Conservation (phyloP, 2,329 filamentous ascomycete genomes). For the Tolypocladium capitatum region DNA sequence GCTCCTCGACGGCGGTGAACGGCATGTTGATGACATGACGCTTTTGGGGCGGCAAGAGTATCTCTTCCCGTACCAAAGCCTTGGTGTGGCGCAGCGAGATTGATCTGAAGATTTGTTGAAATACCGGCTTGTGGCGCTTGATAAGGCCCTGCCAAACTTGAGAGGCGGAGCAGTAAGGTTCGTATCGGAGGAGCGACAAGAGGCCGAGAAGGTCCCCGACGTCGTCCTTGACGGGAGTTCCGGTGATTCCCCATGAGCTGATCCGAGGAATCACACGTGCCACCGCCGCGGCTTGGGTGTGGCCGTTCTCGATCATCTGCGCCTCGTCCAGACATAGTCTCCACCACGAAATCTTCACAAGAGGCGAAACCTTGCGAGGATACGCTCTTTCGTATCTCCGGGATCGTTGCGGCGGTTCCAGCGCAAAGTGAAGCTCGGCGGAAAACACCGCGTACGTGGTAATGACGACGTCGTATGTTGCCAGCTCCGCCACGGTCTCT, state of each 20-base stretch:
- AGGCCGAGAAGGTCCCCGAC: constrained; percentile 68
- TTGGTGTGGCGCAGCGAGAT: constrained; percentile 82
- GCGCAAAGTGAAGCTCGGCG: constrained; percentile 65
- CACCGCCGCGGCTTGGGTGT: constrained; percentile 69
- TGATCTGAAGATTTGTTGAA: constrained; percentile 54
- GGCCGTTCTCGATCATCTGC: constrained; percentile 86
- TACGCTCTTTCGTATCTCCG: constrained; percentile 55
- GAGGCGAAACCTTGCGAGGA: constrained; percentile 54
- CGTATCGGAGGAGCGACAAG: constrained; percentile 64
- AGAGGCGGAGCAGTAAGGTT: constrained; percentile 56
- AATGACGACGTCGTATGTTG: constrained; percentile 43
- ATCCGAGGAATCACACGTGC: constrained; percentile 68
- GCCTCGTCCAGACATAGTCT: constrained; percentile 66
- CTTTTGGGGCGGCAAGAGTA: constrained; percentile 69
- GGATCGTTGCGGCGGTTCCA: constrained; percentile 53
- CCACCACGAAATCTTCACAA: constrained; percentile 81
- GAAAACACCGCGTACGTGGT: constrained; percentile 61
- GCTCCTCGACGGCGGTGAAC: constrained; percentile 81
- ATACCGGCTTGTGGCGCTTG: constrained; percentile 44
- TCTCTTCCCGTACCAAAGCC: constrained; percentile 61
- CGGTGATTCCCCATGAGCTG: constrained; percentile 86
- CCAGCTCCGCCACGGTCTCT: constrained; percentile 30
- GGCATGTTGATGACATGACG: constrained; percentile 80
- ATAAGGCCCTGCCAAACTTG: constrained; percentile 58
- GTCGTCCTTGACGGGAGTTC: constrained; percentile 71